Percentiles rank a stretch among this genome's conserved stretches.
Conservation (phyloP, 257 asterid genomes). For the Nicotiana tomentosiformis region DNA sequence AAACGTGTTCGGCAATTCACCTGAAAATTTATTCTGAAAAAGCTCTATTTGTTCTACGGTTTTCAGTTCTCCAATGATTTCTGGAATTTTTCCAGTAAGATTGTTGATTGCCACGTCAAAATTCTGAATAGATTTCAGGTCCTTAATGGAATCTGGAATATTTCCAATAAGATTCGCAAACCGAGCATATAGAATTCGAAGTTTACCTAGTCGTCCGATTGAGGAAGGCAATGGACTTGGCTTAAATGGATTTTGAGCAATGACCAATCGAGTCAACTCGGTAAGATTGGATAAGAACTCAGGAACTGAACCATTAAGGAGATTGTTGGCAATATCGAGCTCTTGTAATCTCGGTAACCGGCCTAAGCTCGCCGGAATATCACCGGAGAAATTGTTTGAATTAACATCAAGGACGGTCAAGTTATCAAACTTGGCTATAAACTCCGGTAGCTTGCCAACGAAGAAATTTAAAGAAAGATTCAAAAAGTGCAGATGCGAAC, state of each 20-base stretch:
- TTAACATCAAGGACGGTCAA: conserved; percentile 49
- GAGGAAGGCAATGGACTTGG: conserved; percentile 49
- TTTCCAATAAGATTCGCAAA: conserved; percentile 40
- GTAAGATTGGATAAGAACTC: conserved; percentile 51
- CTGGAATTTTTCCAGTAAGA: conserved; percentile 61
- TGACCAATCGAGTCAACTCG: conserved; percentile 45
- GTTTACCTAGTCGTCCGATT: conserved; percentile 60
- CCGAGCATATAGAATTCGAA: conserved; percentile 32
- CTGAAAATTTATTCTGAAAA: conserved; percentile 46
- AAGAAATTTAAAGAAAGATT: conserved; percentile 48
- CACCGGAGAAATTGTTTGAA: conserved; percentile 59
- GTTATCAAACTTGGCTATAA: conserved; percentile 30
- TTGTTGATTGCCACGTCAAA: conserved; percentile 52
- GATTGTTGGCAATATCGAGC: conserved; percentile 38
- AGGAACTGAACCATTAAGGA: conserved; percentile 67
- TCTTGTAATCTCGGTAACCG: conserved; percentile 39
- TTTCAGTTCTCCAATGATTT: conserved; percentile 42
- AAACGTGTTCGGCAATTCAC: conserved; percentile 68
- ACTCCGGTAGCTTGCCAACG: conserved; percentile 57
- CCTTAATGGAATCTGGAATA: conserved; percentile 56
- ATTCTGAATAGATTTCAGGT: conserved; percentile 34
- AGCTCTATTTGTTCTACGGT: conserved; percentile 45
- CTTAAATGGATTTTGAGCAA: conserved; percentile 39
- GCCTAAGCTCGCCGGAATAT: conserved; percentile 54
- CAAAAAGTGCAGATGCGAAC: conserved; percentile 46